phyloP scores from a whole-genome alignment of 2,329 filamentous ascomycete species.

The Neonectria sp. region DNA sequence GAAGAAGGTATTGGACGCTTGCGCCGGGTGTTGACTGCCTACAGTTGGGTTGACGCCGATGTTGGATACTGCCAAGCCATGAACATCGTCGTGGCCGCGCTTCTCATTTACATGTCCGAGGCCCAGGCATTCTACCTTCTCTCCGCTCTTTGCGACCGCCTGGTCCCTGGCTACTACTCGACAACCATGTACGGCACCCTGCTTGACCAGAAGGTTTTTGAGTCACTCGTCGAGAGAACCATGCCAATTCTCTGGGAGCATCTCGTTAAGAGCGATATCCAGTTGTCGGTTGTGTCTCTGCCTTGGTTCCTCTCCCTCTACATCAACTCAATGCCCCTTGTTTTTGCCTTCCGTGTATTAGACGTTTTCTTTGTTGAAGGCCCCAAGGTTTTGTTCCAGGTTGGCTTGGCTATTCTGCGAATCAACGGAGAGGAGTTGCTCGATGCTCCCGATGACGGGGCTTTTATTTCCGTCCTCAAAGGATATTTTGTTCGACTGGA shows the following conservation, averaged over 20 bases:
- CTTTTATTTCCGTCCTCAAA: slow-evolving; percentile 97
- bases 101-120: slow-evolving; percentile 99
- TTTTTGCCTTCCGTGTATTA: slow-evolving; percentile 96
- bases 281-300: slow-evolving; percentile 95
- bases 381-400: slow-evolving; percentile 96
- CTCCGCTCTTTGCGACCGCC: slow-evolving; percentile 90
- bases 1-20: slow-evolving; percentile 94
- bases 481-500: slow-evolving; percentile 94
- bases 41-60: slow-evolving; percentile 96
- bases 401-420: slow-evolving; percentile 94
- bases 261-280: slow-evolving; percentile 95
- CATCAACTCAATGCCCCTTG: slow-evolving; percentile 99
- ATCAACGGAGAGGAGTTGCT: slow-evolving; percentile 97
- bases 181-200: slow-evolving; percentile 99
- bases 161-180: slow-evolving; percentile 97
- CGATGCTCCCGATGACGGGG: slow-evolving; percentile 93
- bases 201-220: slow-evolving; percentile 96
- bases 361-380: slow-evolving; percentile 99
- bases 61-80: slow-evolving; percentile 99
- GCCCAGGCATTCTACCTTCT: slow-evolving; percentile 95
- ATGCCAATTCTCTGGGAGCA: slow-evolving; percentile 99
- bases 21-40: slow-evolving; percentile 92
- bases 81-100: slow-evolving; percentile 99
- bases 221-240: slow-evolving; percentile 97
- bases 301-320: slow-evolving; percentile 99